Evolutionary conservation across 495 filamentous ascomycete genomes (phyloP).

Genomic region (Neohortaea acidophila): DNA sequence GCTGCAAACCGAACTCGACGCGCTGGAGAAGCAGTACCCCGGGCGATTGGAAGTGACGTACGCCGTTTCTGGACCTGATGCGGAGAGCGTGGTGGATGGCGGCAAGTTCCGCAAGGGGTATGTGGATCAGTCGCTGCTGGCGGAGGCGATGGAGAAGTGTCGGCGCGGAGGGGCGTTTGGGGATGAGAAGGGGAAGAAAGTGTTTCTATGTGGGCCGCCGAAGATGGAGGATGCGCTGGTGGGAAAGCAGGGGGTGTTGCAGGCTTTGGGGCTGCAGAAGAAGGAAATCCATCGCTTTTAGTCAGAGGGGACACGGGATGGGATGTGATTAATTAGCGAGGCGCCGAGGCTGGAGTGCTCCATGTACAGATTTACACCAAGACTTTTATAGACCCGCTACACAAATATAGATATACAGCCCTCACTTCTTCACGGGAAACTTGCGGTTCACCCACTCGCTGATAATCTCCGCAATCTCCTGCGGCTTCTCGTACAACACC

Average conservation of each 20-base stretch:
- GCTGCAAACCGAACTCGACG: conserved; percentile 31
- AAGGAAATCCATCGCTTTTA: conserved; percentile 42
- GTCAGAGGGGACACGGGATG: neutral
- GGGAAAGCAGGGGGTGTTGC: conserved; percentile 27
- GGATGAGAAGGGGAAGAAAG: conserved; percentile 32
- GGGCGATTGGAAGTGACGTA: conserved; percentile 44
- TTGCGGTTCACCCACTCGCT: conserved; percentile 2
- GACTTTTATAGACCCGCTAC: no score
- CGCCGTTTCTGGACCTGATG: conserved; percentile 38
- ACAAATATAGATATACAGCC: no score
- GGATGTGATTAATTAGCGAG: no score
- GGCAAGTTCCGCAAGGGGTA: conserved; percentile 35
- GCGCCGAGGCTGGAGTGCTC: no score
- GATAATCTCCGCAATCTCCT: conserved; percentile 8
- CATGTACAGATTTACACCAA: no score
- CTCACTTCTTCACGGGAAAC: conserved; percentile 15
- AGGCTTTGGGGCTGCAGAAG: conserved; percentile 29
- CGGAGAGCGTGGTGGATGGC: conserved; percentile 10
- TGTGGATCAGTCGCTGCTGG: conserved; percentile 41
- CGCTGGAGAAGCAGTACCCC: conserved; percentile 38
- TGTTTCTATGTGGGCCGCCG: conserved; percentile 53
- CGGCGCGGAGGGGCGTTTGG: conserved; percentile 16
- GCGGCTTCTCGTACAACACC: conserved; percentile 11
- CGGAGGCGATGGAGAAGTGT: conserved; percentile 30
- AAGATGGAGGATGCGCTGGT: conserved; percentile 44